A percentile compares a stretch with the other conserved stretches of the same genome.
Conservation (phyloP, 192 early-diverging fungal genomes). For the Rhizoclosmatium sp. region DNA sequence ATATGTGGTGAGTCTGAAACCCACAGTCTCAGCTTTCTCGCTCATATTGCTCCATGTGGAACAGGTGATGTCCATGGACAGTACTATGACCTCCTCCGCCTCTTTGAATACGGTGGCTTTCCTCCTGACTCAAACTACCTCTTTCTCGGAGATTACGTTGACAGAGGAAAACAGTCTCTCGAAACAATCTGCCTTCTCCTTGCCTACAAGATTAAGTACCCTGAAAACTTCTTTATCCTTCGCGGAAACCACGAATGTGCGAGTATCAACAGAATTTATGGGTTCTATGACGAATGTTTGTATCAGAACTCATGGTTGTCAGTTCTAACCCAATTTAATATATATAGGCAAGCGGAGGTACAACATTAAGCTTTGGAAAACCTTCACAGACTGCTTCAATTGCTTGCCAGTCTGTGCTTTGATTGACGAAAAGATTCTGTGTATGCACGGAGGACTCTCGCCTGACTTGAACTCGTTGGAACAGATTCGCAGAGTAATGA, state of each 20-base stretch:
- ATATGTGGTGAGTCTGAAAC: slow-evolving; percentile 78
- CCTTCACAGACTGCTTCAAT: slow-evolving; percentile 98
- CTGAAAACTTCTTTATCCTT: slow-evolving; percentile 99
- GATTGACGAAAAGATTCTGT: slow-evolving; percentile 98
- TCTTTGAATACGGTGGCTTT: slow-evolving; percentile 96
- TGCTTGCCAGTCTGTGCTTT: slow-evolving; percentile 96
- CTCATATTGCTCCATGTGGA: too few relatives aligned
- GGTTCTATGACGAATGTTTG: slow-evolving; percentile 97
- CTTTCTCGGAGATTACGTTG: slow-evolving; percentile 97
- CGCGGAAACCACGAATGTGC: slow-evolving; percentile 99
- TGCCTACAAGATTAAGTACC: slow-evolving; percentile 99
- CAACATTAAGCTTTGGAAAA: slow-evolving; percentile 99
- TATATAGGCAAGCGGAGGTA: slow-evolving; percentile 87
- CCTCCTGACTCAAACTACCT: slow-evolving; percentile 96
- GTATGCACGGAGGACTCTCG: slow-evolving; percentile 97
- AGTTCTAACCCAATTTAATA: slow-evolving; percentile 1
- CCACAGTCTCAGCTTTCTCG: background rate
- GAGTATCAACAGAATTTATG: slow-evolving; percentile 95
- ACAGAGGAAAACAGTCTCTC: slow-evolving; percentile 95
- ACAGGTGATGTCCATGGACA: slow-evolving; percentile 89
- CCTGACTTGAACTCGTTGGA: slow-evolving; percentile 97
- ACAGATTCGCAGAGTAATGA: slow-evolving; percentile 95
- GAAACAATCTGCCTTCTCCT: slow-evolving; percentile 96
- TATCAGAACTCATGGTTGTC: background rate
- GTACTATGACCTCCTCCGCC: slow-evolving; percentile 93